A percentile compares a stretch with the other conserved stretches of the same genome.
Evolutionary conservation across 139 green algal species (phyloP).

Genomic region (Edaphochlamys debaryana): DNA sequence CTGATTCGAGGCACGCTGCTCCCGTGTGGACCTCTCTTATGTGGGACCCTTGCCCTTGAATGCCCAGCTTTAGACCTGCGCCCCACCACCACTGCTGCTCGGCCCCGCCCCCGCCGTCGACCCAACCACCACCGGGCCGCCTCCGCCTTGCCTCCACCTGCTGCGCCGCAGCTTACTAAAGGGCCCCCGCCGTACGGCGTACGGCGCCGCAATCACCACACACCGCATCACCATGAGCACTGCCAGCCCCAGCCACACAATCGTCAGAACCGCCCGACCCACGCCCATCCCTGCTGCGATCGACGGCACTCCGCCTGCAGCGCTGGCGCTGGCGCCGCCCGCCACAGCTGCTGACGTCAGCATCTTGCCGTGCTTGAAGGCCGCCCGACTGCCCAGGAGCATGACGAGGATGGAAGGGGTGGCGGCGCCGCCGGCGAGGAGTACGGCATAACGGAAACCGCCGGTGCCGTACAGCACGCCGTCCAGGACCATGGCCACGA

Average conservation of each 20-base stretch:
- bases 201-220: conserved; percentile 56
- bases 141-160: too few relatives aligned
- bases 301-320: too few relatives aligned
- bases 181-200: conserved; percentile 9
- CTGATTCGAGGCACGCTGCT: too few relatives aligned
- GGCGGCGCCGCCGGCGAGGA: conserved; percentile 17
- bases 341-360: too few relatives aligned
- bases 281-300: conserved; percentile 53
- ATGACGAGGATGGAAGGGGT: conserved; percentile 14
- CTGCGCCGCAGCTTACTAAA: conserved; percentile 24
- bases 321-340: conserved; percentile 10
- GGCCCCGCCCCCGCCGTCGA: too few relatives aligned
- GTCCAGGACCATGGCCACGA: conserved; percentile 81
- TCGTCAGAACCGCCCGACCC: conserved; percentile 42
- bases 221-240: conserved; percentile 74
- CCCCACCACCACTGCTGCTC: too few relatives aligned
- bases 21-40: too few relatives aligned
- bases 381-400: neutral
- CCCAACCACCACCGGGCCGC: too few relatives aligned
- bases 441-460: conserved; percentile 76
- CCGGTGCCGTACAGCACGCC: conserved; percentile 78
- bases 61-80: too few relatives aligned
- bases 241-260: conserved; percentile 73
- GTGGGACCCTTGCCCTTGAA: too few relatives aligned
- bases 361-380: neutral